Conservation (phyloP, 179 eudicot genomes). For the Actinidia arguta region DNA sequence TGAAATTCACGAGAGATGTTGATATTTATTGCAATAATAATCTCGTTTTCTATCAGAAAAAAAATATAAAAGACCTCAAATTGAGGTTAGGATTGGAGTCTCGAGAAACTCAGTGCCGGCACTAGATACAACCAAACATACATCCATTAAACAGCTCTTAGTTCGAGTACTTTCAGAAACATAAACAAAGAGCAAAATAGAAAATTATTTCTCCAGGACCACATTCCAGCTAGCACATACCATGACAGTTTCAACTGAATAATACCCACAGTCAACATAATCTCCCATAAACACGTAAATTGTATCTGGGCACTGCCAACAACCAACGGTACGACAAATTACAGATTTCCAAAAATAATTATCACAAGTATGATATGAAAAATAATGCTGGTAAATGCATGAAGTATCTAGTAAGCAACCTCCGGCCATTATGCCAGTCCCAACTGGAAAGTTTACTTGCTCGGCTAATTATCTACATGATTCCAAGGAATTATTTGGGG, state of each 20-base stretch:
- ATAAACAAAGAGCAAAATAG: not conserved
- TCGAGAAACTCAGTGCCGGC: too few species aligned
- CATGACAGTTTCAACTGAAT: constrained; percentile 80
- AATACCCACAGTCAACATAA: constrained; percentile 81
- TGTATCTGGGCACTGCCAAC: constrained; percentile 67
- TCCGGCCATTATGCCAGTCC: too few species aligned
- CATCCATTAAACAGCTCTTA: not conserved
- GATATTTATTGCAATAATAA: too few species aligned
- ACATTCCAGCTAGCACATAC: constrained; percentile 36
- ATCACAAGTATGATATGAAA: too few species aligned
- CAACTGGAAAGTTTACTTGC: too few species aligned
- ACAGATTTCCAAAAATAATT: too few species aligned
- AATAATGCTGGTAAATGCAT: too few species aligned
- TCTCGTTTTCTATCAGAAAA: not conserved
- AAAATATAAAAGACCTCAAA: not conserved
- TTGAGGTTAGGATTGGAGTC: too few species aligned
- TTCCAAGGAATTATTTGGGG: too few species aligned
- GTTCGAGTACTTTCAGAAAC: not conserved
- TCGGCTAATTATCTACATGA: too few species aligned
- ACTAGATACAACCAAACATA: not conserved
- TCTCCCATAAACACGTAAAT: constrained; percentile 80
- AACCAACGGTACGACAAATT: not conserved
- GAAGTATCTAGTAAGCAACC: too few species aligned
- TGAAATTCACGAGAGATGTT: too few species aligned
- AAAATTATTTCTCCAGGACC: not conserved